Percentiles rank a stretch among this genome's conserved stretches.
phyloP scores from a whole-genome alignment of 1,139 yeast species.

The Candida glucosophila region DNA sequence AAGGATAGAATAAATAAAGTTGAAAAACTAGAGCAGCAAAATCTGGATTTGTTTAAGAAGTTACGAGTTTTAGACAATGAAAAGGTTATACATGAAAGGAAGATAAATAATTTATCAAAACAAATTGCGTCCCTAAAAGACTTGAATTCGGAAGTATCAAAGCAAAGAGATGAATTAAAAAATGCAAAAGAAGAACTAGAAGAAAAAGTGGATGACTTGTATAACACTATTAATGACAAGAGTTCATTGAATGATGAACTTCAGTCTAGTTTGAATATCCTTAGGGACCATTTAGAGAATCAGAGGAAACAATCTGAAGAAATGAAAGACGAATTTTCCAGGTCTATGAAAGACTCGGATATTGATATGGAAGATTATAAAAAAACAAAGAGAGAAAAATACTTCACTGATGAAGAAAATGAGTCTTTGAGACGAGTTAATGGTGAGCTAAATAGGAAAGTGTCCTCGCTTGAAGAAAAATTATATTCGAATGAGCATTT shows the following conservation, averaged over 20 bases:
- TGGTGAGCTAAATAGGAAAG: slow-evolving; percentile 25
- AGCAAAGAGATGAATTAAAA: slow-evolving; percentile 43
- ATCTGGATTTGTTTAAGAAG: slow-evolving; percentile 38
- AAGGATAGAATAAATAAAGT: slow-evolving; percentile 43
- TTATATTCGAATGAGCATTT: slow-evolving; percentile 38
- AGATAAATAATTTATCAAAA: slow-evolving; percentile 37
- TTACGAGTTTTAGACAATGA: slow-evolving; percentile 40
- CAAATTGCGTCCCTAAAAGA: slow-evolving; percentile 46
- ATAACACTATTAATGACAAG: slow-evolving; percentile 19
- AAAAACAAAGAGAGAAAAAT: slow-evolving; percentile 27
- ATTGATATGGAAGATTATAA: slow-evolving; percentile 30
- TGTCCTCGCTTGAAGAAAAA: slow-evolving; percentile 29
- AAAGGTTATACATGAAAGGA: slow-evolving; percentile 34
- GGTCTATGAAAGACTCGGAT: slow-evolving; percentile 22
- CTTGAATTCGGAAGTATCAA: slow-evolving; percentile 40
- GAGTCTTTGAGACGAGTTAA: slow-evolving; percentile 32
- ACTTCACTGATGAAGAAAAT: slow-evolving; percentile 35
- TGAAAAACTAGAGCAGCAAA: slow-evolving; percentile 35
- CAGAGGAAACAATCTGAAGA: slow-evolving; percentile 25
- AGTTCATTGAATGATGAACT: too few relatives aligned
- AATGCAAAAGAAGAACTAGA: slow-evolving; percentile 41
- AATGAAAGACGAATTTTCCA: slow-evolving; percentile 26
- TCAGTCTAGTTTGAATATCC: slow-evolving; percentile 18
- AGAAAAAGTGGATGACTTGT: slow-evolving; percentile 27
- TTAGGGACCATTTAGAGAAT: slow-evolving; percentile 29